phyloP scores from a whole-genome alignment of 768 basidiomycete species.

The Kwoniella botswanensis region DNA sequence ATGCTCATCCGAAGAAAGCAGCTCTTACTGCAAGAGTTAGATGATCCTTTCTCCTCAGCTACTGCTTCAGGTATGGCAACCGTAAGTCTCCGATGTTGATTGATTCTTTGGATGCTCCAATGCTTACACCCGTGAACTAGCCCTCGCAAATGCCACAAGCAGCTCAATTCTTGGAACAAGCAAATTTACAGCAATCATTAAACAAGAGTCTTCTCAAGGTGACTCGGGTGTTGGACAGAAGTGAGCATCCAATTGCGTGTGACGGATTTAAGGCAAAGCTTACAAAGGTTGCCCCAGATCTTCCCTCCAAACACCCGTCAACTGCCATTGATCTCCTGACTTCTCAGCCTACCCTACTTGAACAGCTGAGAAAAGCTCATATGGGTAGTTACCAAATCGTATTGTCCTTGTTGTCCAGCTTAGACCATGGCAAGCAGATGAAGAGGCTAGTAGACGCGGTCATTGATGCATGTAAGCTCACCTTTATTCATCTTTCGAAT shows the following conservation, averaged over 20 bases:
- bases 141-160: slow-evolving; percentile 49
- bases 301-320: slow-evolving; percentile 70
- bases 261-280: neutral
- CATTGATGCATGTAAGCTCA: slow-evolving; percentile 74
- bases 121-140: slow-evolving; percentile 1
- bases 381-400: slow-evolving; percentile 91
- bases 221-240: slow-evolving; percentile 57
- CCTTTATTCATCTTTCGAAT: neutral
- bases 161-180: slow-evolving; percentile 55
- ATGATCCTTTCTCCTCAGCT: slow-evolving; percentile 74
- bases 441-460: slow-evolving; percentile 89
- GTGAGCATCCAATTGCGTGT: slow-evolving; percentile 16
- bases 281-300: slow-evolving; percentile 61
- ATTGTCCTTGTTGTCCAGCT: slow-evolving; percentile 85
- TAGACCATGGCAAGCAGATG: slow-evolving; percentile 82
- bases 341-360: slow-evolving; percentile 75
- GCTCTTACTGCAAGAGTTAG: slow-evolving; percentile 66
- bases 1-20: slow-evolving; percentile 82
- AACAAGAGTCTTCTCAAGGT: slow-evolving; percentile 57
- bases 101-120: too few species aligned
- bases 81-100: slow-evolving; percentile 14
- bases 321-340: slow-evolving; percentile 85
- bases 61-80: slow-evolving; percentile 52
- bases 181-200: slow-evolving; percentile 54
- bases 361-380: slow-evolving; percentile 85